A percentile compares a stretch with the other conserved stretches of the same genome.
phyloP scores from a whole-genome alignment of 208 protist species.

The Trypanosoma boissoni region DNA sequence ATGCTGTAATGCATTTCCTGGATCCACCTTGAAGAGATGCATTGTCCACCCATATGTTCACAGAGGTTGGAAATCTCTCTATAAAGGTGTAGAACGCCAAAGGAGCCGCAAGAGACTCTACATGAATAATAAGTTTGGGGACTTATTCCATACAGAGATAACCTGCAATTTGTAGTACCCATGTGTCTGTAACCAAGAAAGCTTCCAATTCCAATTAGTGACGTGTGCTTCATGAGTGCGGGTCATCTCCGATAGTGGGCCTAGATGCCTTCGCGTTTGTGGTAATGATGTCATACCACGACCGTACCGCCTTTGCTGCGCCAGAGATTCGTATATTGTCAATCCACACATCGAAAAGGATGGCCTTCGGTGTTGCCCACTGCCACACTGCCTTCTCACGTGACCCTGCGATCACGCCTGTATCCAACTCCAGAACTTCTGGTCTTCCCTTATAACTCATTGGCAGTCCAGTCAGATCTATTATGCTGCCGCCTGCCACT shows the following conservation, averaged over 20 bases:
- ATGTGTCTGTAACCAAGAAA: slow-evolving; percentile 7
- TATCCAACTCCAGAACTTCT: slow-evolving; percentile 27
- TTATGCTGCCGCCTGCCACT: background rate
- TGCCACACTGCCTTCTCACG: background rate
- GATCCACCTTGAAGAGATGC: background rate
- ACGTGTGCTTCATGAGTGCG: slow-evolving; percentile 13
- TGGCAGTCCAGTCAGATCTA: slow-evolving; percentile 23
- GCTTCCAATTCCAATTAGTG: slow-evolving; percentile 14
- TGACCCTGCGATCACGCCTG: slow-evolving; percentile 20
- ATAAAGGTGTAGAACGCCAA: background rate
- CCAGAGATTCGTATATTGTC: slow-evolving; percentile 33
- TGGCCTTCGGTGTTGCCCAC: background rate
- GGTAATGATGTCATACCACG: background rate
- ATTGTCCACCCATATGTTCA: background rate
- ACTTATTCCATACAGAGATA: background rate
- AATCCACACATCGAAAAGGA: slow-evolving; percentile 27
- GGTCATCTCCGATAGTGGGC: background rate
- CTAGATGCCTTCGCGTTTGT: background rate
- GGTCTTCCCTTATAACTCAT: slow-evolving; percentile 26
- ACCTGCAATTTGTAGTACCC: slow-evolving; percentile 3
- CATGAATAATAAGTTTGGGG: slow-evolving; percentile 13
- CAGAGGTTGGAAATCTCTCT: background rate
- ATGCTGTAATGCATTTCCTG: background rate
- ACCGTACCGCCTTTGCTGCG: background rate
- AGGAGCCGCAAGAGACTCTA: slow-evolving; percentile 10